These are phyloP conservation scores for Kodamaea fukazawae DNA, from an alignment of 805 yeast genomes.

Conservation along the genomic window DNA sequence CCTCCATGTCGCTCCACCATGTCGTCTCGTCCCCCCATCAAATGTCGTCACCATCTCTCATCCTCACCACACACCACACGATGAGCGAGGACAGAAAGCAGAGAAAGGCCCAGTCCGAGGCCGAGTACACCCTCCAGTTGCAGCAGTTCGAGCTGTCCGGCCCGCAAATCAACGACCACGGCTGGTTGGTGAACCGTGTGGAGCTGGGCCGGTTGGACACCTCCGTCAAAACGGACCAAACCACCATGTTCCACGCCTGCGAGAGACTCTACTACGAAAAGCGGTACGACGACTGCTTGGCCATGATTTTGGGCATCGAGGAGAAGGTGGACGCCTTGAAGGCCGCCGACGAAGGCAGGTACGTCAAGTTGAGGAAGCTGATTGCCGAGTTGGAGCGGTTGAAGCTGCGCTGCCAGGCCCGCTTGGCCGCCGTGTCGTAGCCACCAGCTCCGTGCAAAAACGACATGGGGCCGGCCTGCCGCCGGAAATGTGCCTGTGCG, in stretches of 20 bases:
- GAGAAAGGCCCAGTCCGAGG: slow-evolving; percentile 72
- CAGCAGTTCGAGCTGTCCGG: slow-evolving; percentile 51
- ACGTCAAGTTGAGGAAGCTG: slow-evolving; percentile 19
- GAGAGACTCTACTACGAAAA: slow-evolving; percentile 60
- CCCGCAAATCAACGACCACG: slow-evolving; percentile 50
- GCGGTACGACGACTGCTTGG: slow-evolving; percentile 51
- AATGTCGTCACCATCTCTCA: too few relatives aligned
- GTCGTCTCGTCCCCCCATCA: too few relatives aligned
- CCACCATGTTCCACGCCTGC: slow-evolving; percentile 53
- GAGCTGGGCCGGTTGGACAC: slow-evolving; percentile 28
- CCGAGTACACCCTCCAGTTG: slow-evolving; percentile 54
- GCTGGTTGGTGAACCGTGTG: slow-evolving; percentile 38
- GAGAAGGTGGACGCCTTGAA: slow-evolving; percentile 7
- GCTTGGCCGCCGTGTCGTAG: background rate
- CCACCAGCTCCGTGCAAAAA: too few relatives aligned
- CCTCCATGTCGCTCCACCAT: too few relatives aligned
- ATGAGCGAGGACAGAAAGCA: slow-evolving; percentile 8
- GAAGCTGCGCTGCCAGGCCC: slow-evolving; percentile 2
- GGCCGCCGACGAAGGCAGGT: slow-evolving; percentile 8
- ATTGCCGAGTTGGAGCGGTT: slow-evolving; percentile 23
- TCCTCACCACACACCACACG: too few relatives aligned
- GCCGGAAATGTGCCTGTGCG: too few relatives aligned
- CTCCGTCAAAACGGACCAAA: slow-evolving; percentile 51
- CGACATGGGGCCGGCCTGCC: too few relatives aligned
- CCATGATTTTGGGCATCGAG: slow-evolving; percentile 7